Evolutionary conservation across 306 rosid genomes (phyloP), one percentile per base, ranked within the genome.

Genomic region (Vachellia collinsii): DNA sequence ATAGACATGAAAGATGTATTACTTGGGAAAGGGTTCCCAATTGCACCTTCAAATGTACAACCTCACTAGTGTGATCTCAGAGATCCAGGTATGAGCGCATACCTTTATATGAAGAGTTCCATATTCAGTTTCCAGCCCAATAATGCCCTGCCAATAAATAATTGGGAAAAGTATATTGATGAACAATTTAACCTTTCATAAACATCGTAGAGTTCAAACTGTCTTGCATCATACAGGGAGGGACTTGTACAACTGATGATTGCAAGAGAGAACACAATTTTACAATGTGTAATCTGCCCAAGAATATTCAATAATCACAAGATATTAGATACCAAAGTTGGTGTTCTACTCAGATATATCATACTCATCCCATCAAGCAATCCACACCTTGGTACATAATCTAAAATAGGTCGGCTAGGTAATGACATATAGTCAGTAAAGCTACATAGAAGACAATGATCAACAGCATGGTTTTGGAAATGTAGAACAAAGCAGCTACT

Each of bases 41-140:
- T 70, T 71, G 61, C 23, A 70, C 41, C 42, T 53, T 54, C 6
- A 37, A 11, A 20, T 11, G n/a, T 38, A 38, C 19, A 5, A 36
- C 19, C 29, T 39, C 50, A 48, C 75, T 11, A 46, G 38, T 69
- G 43, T 20, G 50, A 69, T 69, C 63, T 22, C 23, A 53, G n/a
- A 43, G 20, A 36, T 14, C 50, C 10, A 7, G 51, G 58, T 66
- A 77, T 1, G 70, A 76, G 63, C 29, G 65, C 87, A 87, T 88
- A 91, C 99, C 87, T 94, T 93, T 64, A 94, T 62, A 83, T 91
- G 97, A 80, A 94, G 97, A 70, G 90, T 88, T 85, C 97, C 97
- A 50, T 83, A 61, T 79, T 86, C 88, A 22, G 99, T 93, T 81
- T 89, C 88, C 85, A 94, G 64, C 34, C 89, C 93, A 84, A 93